Evolutionary conservation across 1,284 basidiomycete species (phyloP).

Genomic region (Grifola frondosa): DNA sequence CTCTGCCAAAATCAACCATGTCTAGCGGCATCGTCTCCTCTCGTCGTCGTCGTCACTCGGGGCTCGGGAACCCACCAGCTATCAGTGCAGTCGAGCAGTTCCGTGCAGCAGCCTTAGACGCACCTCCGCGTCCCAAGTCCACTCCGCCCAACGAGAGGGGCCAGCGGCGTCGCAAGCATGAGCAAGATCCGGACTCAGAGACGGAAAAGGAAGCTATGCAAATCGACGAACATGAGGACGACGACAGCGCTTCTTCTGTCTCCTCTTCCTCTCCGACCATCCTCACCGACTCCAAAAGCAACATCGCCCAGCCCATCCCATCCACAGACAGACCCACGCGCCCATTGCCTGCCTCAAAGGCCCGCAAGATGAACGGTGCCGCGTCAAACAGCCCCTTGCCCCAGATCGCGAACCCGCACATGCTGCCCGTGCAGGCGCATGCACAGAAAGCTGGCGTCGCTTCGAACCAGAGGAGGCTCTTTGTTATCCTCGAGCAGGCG

Average conservation of each 20-base stretch:
- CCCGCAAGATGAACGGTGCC: slow-evolving; percentile 40
- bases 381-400: slow-evolving; percentile 35
- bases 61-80: slow-evolving; percentile 29
- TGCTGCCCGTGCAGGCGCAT: slow-evolving; percentile 79
- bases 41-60: slow-evolving; percentile 36
- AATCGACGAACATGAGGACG: slow-evolving; percentile 18
- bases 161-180: slow-evolving; percentile 25
- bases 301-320: slow-evolving; percentile 40
- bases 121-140: slow-evolving; percentile 36
- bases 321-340: slow-evolving; percentile 43
- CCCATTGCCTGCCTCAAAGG: slow-evolving; percentile 49
- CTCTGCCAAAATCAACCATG: slow-evolving; percentile 12
- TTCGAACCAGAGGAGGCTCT: slow-evolving; percentile 67
- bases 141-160: slow-evolving; percentile 34
- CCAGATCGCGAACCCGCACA: slow-evolving; percentile 64
- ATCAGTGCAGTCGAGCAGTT: slow-evolving; percentile 19
- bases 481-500: slow-evolving; percentile 90
- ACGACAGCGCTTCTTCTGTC: slow-evolving; percentile 16
- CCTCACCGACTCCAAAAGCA: slow-evolving; percentile 20
- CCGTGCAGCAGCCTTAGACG: slow-evolving; percentile 16
- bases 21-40: slow-evolving; percentile 17
- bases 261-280: slow-evolving; percentile 12
- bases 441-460: slow-evolving; percentile 58
- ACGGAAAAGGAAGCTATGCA: slow-evolving; percentile 29
- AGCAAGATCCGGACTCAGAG: slow-evolving; percentile 16